Evolutionary conservation across 352 stramenopile genomes (phyloP).

Genomic region (Pythium aphanidermatum): DNA sequence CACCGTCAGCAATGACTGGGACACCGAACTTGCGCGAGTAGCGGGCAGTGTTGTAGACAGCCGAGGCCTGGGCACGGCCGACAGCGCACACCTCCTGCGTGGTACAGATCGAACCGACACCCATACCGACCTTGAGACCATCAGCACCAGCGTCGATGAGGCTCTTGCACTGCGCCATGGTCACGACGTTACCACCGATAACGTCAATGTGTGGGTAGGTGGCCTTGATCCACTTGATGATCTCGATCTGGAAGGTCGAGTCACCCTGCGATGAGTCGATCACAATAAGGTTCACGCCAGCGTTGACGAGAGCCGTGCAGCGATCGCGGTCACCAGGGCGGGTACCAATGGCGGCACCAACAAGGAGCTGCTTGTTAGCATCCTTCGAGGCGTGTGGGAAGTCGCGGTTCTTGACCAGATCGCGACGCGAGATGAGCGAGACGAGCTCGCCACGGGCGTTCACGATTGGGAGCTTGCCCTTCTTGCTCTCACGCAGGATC

Average conservation of each 20-base stretch:
- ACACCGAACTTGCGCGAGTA: conserved; percentile 96
- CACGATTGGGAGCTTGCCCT: conserved; percentile 99
- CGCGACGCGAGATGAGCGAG: conserved; percentile 96
- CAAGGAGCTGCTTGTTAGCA: conserved; percentile 97
- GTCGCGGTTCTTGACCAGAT: conserved; percentile 98
- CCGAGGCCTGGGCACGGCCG: conserved; percentile 96
- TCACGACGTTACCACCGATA: conserved; percentile 99
- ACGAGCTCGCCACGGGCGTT: conserved; percentile 97
- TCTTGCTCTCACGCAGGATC: conserved; percentile 98
- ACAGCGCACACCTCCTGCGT: conserved; percentile 99
- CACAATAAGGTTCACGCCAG: conserved; percentile 98
- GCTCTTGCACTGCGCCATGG: conserved; percentile 95
- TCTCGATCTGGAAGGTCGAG: conserved; percentile 90
- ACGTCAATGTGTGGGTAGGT: conserved; percentile 95
- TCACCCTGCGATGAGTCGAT: conserved; percentile 99
- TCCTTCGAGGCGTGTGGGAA: conserved; percentile 97
- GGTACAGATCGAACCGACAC: conserved; percentile 99
- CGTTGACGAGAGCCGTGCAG: conserved; percentile 86
- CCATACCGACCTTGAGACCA: conserved; percentile 99
- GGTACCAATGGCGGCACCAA: conserved; percentile 98
- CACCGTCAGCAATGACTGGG: conserved; percentile 98
- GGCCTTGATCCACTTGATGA: conserved; percentile 94
- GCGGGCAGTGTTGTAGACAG: conserved; percentile 97
- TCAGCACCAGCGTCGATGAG: conserved; percentile 99
- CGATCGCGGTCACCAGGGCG: conserved; percentile 95